Evolutionary conservation across 2,329 filamentous ascomycete genomes (phyloP), one percentile per base, ranked within the genome.

Genomic region (Passalora sequoiae): DNA sequence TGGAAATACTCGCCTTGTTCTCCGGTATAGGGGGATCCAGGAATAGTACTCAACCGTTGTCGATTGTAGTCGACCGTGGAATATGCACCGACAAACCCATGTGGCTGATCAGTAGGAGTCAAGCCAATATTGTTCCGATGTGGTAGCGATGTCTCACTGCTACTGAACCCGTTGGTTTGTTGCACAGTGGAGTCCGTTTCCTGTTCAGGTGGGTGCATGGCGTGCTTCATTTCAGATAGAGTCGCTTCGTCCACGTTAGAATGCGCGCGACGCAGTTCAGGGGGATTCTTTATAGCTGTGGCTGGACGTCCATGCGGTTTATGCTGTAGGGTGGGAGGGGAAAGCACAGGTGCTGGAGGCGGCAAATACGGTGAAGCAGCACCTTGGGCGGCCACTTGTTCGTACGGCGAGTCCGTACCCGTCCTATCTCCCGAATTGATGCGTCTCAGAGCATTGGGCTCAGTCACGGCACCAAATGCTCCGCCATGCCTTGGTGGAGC

Each of bases 171-270:
- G 32, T 43, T 40, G 17, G 28, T 33, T 19, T 33, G 25, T 32
- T 19, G 33, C n/a, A 30, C 17, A 12, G n/a, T 27, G 16, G 40
- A n/a, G 37, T 43, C 41, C 3, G 17, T 30, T 4, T 54, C 53
- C 15, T 56, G 50, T 16, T 56, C 45, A 4, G 60, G 69, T 31
- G 50, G 47, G n/a, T 56, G 59, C 33, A 54, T 79, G 33, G 84
- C 84, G 53, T 83, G 84, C 22, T 80, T 80, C 61, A 97, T 74
- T 61, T 96, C 88, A 32, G 82, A 76, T 33, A 96, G 72, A 1
- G 91, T 97, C 1, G 81, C 81, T 54, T 75, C 78, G 19, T 92
- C 95, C 63, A 97, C 81, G 16, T 88, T 83, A 55, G 84, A 89
- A 55, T 88, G 92, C 39, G 86, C 87, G 51, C 81, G 81, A 50